A percentile compares a stretch with the other conserved stretches of the same genome.
Evolutionary conservation across 2,329 filamentous ascomycete species (phyloP).

Genomic region (Neofusicoccum cordaticola): DNA sequence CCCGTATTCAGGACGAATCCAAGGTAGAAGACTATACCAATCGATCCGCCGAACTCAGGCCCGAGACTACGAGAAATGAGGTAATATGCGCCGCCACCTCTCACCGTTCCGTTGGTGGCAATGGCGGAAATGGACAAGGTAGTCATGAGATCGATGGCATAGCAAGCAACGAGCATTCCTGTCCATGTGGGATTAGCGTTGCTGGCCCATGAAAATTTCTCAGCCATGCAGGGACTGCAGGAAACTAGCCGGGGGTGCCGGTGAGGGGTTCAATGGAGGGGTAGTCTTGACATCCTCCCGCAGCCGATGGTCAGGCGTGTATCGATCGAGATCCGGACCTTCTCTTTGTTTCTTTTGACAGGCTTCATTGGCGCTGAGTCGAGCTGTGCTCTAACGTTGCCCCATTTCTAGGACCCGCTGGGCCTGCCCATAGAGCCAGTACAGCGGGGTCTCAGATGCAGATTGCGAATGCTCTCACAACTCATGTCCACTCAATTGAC

Average conservation of each 20-base stretch:
- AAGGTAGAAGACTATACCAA: slow-evolving; percentile 85
- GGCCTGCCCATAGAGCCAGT: background rate
- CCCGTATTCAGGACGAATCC: slow-evolving; percentile 85
- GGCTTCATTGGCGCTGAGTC: background rate
- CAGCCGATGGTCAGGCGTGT: background rate
- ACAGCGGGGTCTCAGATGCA: background rate
- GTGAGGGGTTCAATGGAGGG: background rate
- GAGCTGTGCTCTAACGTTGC: background rate
- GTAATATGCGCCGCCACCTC: slow-evolving; percentile 84
- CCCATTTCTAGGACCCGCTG: background rate
- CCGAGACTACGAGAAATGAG: slow-evolving; percentile 82
- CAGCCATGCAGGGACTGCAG: background rate
- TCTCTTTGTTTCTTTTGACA: background rate
- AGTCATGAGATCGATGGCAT: slow-evolving; percentile 77
- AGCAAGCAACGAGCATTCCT: slow-evolving; percentile 74
- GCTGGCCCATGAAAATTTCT: background rate
- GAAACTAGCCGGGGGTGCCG: background rate
- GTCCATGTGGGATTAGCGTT: background rate
- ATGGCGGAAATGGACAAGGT: slow-evolving; percentile 85
- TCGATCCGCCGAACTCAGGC: slow-evolving; percentile 85
- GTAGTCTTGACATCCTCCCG: background rate
- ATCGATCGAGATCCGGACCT: background rate
- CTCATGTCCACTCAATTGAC: background rate
- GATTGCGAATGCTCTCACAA: background rate
- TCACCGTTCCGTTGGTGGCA: slow-evolving; percentile 84